Evolutionary conservation across 441 rosid genomes (phyloP), one percentile per base, ranked within the genome.

Genomic region (Breynia disticha): DNA sequence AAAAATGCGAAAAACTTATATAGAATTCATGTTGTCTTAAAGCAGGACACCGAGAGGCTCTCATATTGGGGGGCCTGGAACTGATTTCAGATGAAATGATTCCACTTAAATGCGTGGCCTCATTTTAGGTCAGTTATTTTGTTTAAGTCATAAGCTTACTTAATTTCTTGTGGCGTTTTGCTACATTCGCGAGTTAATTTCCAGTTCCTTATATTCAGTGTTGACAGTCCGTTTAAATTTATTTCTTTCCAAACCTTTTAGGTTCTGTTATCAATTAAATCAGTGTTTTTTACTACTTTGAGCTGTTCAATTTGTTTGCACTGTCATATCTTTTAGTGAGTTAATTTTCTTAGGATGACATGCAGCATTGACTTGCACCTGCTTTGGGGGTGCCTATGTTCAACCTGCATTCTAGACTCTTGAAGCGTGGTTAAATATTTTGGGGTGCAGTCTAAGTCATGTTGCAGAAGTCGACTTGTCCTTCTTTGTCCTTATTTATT

Each of bases 11-110:
- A 74, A 75, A 80, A 65, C 88, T 84, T 75, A 84, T 84, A 61
- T 75, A 72, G 67, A 75, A 77, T 90, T 90, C 82, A 73, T 90
- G 82, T 90, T 87, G 82, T 87, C 86, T 87, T 79, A 83, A 87
- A 90, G 84, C 96, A 90, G 96, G 98, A 79, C 76, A 70, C 74
- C 84, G 64, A 83, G 96, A 79, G 96, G 95, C 95, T 90, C 97
- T 86, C 89, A 76, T 79, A 82, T 77, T 81, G 77, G 83, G 82
- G 91, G 81, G 83, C 95, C 90, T 82, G 94, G 86, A 84, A 86
- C 89, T 82, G 81, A 80, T 64, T 74, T 78, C 95, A 73, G 95
- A 81, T 81, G 87, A 83, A 87, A 87, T 90, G 96, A 85, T 81
- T 75, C 91, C 95, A 85, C 90, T 83, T 82, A 74, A 75, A 77